Percentiles rank a stretch among this genome's conserved stretches.
phyloP scores from a whole-genome alignment of 495 filamentous ascomycete species.

The Hamigera avellanea region DNA sequence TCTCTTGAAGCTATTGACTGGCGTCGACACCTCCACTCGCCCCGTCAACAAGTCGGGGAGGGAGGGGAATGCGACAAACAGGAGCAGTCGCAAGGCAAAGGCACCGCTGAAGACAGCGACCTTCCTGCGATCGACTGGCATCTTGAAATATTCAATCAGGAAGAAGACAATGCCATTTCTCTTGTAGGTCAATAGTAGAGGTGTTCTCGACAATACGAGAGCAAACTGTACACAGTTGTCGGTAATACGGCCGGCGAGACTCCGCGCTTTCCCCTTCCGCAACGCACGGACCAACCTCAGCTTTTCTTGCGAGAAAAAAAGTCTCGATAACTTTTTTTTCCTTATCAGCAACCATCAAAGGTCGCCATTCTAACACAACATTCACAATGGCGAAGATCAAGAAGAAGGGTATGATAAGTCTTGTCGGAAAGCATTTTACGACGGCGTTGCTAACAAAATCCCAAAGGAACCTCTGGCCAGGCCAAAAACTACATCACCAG shows the following conservation, averaged over 20 bases:
- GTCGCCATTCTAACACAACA: slow-evolving; percentile 7
- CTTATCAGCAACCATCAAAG: slow-evolving; percentile 13
- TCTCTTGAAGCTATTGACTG: slow-evolving; percentile 96
- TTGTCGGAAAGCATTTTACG: slow-evolving; percentile 2
- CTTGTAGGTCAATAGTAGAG: not conserved
- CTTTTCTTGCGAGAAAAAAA: slow-evolving; percentile 11
- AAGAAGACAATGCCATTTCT: not conserved
- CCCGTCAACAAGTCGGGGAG: slow-evolving; percentile 78
- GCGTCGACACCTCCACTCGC: slow-evolving; percentile 92
- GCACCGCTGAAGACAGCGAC: slow-evolving; percentile 63
- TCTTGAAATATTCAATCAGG: slow-evolving; percentile 9
- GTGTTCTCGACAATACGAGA: too few relatives aligned
- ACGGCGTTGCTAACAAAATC: slow-evolving; percentile 9
- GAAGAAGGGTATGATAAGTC: slow-evolving; percentile 61
- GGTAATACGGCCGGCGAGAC: too few relatives aligned
- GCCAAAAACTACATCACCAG: slow-evolving; percentile 98
- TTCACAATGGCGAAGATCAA: slow-evolving; percentile 69
- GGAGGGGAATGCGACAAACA: slow-evolving; percentile 71
- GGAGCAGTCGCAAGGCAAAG: slow-evolving; percentile 64
- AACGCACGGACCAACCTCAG: slow-evolving; percentile 26
- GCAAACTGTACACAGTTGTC: too few relatives aligned
- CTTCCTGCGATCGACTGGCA: slow-evolving; percentile 65
- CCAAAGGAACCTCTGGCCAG: slow-evolving; percentile 67
- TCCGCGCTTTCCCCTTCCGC: slow-evolving; percentile 16
- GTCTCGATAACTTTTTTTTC: slow-evolving; percentile 14